Percentiles rank a stretch among this genome's conserved stretches.
phyloP scores from a whole-genome alignment of 2,329 filamentous ascomycete genomes.

The Phialocephala subalpina region DNA sequence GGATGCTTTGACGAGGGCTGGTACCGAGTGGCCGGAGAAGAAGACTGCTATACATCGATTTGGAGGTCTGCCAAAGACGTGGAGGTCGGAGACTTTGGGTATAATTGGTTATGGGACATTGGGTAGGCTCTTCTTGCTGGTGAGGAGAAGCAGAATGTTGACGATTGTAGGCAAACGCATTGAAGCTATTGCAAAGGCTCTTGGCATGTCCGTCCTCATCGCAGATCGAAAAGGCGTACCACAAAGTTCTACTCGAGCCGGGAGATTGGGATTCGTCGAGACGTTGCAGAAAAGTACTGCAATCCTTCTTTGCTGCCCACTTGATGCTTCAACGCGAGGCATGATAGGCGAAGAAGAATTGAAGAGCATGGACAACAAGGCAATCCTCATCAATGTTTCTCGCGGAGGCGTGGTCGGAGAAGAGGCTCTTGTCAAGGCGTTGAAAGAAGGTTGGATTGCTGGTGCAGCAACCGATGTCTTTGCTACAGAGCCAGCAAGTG shows the following conservation, averaged over 20 bases:
- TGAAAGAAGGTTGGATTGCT: constrained; percentile 63
- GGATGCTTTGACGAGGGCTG: constrained; percentile 38
- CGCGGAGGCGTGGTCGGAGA: constrained; percentile 73
- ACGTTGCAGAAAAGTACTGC: constrained; percentile 18
- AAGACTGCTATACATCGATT: constrained; percentile 35
- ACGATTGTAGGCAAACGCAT: constrained; percentile 10
- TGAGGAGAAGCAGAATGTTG: neutral
- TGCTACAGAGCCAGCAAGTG: constrained; percentile 69
- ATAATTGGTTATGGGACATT: constrained; percentile 39
- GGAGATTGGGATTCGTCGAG: constrained; percentile 21
- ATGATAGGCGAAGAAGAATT: constrained; percentile 67
- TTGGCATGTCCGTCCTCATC: constrained; percentile 21
- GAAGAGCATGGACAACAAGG: constrained; percentile 66
- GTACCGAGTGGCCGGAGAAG: constrained; percentile 33
- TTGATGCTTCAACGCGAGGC: constrained; percentile 49
- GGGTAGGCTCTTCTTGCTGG: constrained; percentile 23
- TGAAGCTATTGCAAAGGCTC: constrained; percentile 15
- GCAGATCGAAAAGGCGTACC: constrained; percentile 19
- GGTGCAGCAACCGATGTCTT: constrained; percentile 76
- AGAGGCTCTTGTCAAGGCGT: constrained; percentile 61
- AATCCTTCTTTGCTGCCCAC: constrained; percentile 27
- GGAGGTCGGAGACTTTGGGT: constrained; percentile 35
- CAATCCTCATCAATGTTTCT: constrained; percentile 73
- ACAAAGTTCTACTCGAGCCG: constrained; percentile 1
- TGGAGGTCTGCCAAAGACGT: constrained; percentile 31